Evolutionary conservation across 2,329 filamentous ascomycete species (phyloP), one percentile per base, ranked within the genome.

Genomic region (Fusarium redolens): DNA sequence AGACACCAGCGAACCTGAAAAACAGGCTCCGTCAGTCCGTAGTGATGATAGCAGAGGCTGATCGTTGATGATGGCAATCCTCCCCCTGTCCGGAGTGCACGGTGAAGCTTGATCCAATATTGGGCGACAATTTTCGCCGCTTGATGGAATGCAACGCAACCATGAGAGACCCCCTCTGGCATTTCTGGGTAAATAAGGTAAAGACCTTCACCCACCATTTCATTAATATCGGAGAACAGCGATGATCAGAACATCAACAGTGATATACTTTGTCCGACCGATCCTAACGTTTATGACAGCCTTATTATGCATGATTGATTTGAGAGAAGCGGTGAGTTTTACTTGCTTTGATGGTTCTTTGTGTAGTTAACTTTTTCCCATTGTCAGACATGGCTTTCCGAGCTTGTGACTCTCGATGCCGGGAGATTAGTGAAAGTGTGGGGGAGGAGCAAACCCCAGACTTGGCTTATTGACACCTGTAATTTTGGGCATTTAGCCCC

Each of bases 301-400:
- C 17, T 28, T 48, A 40, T 54, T 38, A 43, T 56, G 22, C 25
- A 30, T 48, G 38, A 37, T 54, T 51, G 25, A 56, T 51, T 57
- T 57, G 50, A 73, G 65, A 71, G 61, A 55, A 61, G 71, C 71
- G 71, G 67, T 73, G 71, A 73, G 62, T 28, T 63, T 44, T 44
- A 35, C 35, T 40, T 57, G 15, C 37, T 54, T 54, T 12, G 14
- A 44, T 8, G 17, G 40, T 40, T 33, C 28, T 43, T 57, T 40
- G 30, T 55, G 41, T 18, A 51, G 41, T 52, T n/a, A 37, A 43
- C 38, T 35, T 51, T 66, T 44, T 45, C 28, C 50, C 13, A 30
- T 52, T 35, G 38, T 57, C 33, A 54, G 56, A 56, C 61, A 70
- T 71, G 62, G 56, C 51, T 57, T 61, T 62, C 58, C 35, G n/a